Evolutionary conservation across 805 yeast species (phyloP).

Genomic region (Saturnispora dispora): DNA sequence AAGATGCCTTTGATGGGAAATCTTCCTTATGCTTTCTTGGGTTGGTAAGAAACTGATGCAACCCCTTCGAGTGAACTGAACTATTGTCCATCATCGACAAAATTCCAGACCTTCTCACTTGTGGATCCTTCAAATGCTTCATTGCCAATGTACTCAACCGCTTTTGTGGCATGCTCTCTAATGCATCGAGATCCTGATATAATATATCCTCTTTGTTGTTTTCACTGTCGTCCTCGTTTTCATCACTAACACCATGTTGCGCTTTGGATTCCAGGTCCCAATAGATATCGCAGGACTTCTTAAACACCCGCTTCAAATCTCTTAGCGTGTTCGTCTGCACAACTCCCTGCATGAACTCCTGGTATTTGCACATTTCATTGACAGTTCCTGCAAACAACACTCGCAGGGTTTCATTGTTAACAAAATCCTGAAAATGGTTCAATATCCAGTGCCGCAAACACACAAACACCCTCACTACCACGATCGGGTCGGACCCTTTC

Average conservation of each 20-base stretch:
- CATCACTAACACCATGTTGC: no score
- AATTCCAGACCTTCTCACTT: slow-evolving; percentile 33
- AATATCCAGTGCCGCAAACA: slow-evolving; percentile 82
- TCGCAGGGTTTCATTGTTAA: slow-evolving; percentile 42
- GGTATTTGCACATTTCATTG: slow-evolving; percentile 30
- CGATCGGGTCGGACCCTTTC: slow-evolving; percentile 35
- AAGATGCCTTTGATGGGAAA: slow-evolving; percentile 26
- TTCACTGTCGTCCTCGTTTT: no score
- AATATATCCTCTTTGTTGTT: neutral
- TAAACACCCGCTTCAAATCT: slow-evolving; percentile 28
- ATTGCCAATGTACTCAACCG: slow-evolving; percentile 32
- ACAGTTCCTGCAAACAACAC: slow-evolving; percentile 33
- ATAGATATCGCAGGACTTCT: slow-evolving; percentile 24
- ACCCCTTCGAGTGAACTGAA: neutral
- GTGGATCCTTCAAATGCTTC: slow-evolving; percentile 31
- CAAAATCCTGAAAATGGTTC: slow-evolving; percentile 80
- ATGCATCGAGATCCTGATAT: slow-evolving; percentile 12
- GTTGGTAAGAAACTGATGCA: slow-evolving; percentile 9
- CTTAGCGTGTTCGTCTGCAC: slow-evolving; percentile 22
- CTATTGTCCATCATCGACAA: slow-evolving; percentile 24
- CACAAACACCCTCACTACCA: slow-evolving; percentile 75
- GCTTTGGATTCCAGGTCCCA: slow-evolving; percentile 22
- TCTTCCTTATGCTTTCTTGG: neutral
- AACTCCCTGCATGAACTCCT: slow-evolving; percentile 12
- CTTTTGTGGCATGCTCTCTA: slow-evolving; percentile 2